These are phyloP conservation scores for Penstemon davidsonii DNA, from an alignment of 257 asterid genomes.

Conservation along the genomic window DNA sequence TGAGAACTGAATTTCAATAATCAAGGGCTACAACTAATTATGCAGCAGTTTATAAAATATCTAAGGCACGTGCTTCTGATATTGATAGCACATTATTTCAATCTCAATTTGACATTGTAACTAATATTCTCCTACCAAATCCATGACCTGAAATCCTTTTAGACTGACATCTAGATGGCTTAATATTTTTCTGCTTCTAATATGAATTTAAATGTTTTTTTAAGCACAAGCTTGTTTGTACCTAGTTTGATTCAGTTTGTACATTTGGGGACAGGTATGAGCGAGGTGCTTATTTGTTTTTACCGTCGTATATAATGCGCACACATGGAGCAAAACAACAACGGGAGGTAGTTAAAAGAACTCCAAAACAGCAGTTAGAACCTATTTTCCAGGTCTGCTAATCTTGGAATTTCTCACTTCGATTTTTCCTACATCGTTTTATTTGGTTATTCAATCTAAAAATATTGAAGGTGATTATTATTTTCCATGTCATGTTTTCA, in stretches of 20 bases:
- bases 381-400: slow-evolving; percentile 71
- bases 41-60: neutral
- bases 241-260: slow-evolving; percentile 18
- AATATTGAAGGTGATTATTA: neutral
- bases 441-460: slow-evolving; percentile 13
- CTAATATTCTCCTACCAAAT: neutral
- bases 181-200: slow-evolving; percentile 17
- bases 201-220: slow-evolving; percentile 3
- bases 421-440: neutral
- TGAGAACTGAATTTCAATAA: neutral
- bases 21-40: neutral
- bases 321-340: slow-evolving; percentile 97
- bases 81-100: neutral
- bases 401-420: neutral
- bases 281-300: slow-evolving; percentile 86
- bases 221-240: neutral
- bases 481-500: slow-evolving; percentile 3
- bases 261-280: slow-evolving; percentile 58
- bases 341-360: slow-evolving; percentile 74
- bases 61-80: neutral
- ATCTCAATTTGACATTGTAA: neutral
- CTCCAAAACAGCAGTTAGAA: slow-evolving; percentile 65
- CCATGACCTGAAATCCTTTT: neutral
- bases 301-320: slow-evolving; percentile 94
- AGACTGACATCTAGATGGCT: slow-evolving; percentile 7